A percentile compares a stretch with the other conserved stretches of the same genome.
phyloP scores from a whole-genome alignment of 352 stramenopile genomes.

The Globisporangium echinulatum region DNA sequence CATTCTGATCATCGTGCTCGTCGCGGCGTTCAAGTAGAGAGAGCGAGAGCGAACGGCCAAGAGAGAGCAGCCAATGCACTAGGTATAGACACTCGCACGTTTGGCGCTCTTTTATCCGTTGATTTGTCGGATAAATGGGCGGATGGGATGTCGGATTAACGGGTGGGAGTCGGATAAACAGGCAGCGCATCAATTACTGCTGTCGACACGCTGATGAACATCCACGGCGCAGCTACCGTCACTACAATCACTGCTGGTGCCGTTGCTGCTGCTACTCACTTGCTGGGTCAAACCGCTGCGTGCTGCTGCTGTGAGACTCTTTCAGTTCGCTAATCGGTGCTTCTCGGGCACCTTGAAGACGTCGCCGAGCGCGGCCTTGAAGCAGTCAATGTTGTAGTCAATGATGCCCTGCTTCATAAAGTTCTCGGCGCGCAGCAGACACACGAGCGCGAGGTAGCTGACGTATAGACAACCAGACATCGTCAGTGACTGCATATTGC shows the following conservation, averaged over 20 bases:
- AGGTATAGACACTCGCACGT: too few relatives aligned
- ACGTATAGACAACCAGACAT: slow-evolving; percentile 6
- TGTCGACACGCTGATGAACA: too few relatives aligned
- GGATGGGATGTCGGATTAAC: too few relatives aligned
- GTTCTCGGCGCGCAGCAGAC: slow-evolving; percentile 94
- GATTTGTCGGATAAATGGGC: too few relatives aligned
- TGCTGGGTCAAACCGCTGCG: too few relatives aligned
- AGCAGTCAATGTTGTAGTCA: slow-evolving; percentile 98
- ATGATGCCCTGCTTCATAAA: slow-evolving; percentile 98
- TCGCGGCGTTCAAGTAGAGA: slow-evolving; percentile 57
- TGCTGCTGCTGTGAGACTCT: not conserved
- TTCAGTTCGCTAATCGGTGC: slow-evolving; percentile 30
- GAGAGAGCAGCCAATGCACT: not conserved
- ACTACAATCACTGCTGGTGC: too few relatives aligned
- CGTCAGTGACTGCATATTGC: slow-evolving; percentile 1
- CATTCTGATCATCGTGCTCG: slow-evolving; percentile 73
- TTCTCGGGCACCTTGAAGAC: slow-evolving; percentile 78
- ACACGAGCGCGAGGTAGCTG: slow-evolving; percentile 97
- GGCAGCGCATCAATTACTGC: too few relatives aligned
- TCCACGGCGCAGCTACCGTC: too few relatives aligned
- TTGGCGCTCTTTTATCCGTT: too few relatives aligned
- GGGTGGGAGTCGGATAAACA: too few relatives aligned
- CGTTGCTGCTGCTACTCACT: too few relatives aligned
- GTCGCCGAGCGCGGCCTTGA: slow-evolving; percentile 92
- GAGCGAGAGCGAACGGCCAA: slow-evolving; percentile 9